phyloP scores from a whole-genome alignment of 495 filamentous ascomycete genomes.

The Filosporella fistucella region DNA sequence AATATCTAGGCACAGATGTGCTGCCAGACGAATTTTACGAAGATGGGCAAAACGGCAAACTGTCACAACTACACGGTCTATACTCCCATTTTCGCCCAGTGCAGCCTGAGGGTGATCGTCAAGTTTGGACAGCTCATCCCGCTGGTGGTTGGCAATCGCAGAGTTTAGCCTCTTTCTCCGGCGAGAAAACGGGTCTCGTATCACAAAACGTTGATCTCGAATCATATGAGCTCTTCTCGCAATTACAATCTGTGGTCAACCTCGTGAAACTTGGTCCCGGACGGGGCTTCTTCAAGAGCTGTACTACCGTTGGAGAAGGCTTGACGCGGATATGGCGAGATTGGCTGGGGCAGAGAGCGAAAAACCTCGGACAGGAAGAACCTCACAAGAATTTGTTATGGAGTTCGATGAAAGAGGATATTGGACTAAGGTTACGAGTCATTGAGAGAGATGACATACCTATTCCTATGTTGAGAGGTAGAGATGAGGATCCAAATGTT shows the following conservation, averaged over 20 bases:
- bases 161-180: no score
- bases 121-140: slow-evolving; percentile 10
- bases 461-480: slow-evolving; percentile 33
- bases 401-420: slow-evolving; percentile 47
- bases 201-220: slow-evolving; percentile 62
- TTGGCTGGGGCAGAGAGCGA: slow-evolving; percentile 58
- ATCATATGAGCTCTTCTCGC: slow-evolving; percentile 62
- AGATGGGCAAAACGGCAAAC: slow-evolving; percentile 25
- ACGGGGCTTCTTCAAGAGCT: slow-evolving; percentile 51
- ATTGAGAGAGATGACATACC: slow-evolving; percentile 27
- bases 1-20: slow-evolving; percentile 26
- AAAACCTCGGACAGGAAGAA: slow-evolving; percentile 12
- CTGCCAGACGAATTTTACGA: neutral
- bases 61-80: slow-evolving; percentile 35
- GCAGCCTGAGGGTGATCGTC: slow-evolving; percentile 5
- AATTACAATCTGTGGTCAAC: slow-evolving; percentile 63
- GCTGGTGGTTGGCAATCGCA: slow-evolving; percentile 24
- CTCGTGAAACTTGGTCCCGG: slow-evolving; percentile 62
- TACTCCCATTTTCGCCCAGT: slow-evolving; percentile 22
- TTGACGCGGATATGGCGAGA: slow-evolving; percentile 61
- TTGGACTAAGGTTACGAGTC: slow-evolving; percentile 56
- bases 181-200: no score
- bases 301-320: slow-evolving; percentile 58
- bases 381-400: slow-evolving; percentile 41
- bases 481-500: slow-evolving; percentile 52